Percentiles rank a stretch among this genome's conserved stretches.
phyloP scores from a whole-genome alignment of 345 rosid genomes.

The Nasturtium officinale region DNA sequence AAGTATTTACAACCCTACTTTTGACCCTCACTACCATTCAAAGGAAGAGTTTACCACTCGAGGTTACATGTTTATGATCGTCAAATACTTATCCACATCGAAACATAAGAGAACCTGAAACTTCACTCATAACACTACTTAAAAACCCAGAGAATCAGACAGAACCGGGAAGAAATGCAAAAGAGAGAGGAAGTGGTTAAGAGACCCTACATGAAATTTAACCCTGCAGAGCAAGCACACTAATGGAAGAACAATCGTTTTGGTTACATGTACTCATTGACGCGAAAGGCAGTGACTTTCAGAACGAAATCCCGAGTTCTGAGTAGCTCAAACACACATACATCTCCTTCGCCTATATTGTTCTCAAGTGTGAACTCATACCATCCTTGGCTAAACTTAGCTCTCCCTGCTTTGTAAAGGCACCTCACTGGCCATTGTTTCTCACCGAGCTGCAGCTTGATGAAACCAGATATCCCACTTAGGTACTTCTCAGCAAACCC shows the following conservation, averaged over 20 bases:
- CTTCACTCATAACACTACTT: constrained; percentile 34
- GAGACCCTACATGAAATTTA: constrained; percentile 27
- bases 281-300: constrained; percentile 75
- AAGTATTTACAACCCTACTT: constrained; percentile 34
- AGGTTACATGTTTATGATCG: constrained; percentile 11
- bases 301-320: constrained; percentile 67
- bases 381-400: constrained; percentile 89
- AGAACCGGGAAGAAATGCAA: constrained; percentile 3
- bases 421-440: constrained; percentile 90
- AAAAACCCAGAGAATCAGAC: constrained; percentile 8
- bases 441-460: constrained; percentile 71
- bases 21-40: constrained; percentile 30
- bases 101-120: constrained; percentile 26
- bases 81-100: constrained; percentile 28
- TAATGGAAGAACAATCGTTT: background rate
- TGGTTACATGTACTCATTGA: constrained; percentile 38
- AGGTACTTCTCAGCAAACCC: constrained; percentile 79
- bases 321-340: constrained; percentile 77
- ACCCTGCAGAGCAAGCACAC: constrained; percentile 9
- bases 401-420: constrained; percentile 79
- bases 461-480: constrained; percentile 79
- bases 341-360: constrained; percentile 85
- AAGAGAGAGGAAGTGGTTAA: constrained; percentile 14
- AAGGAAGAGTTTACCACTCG: constrained; percentile 26
- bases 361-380: constrained; percentile 82